Evolutionary conservation across 495 filamentous ascomycete species (phyloP), one percentile per base, ranked within the genome.

Genomic region (Lophium mytilinum): DNA sequence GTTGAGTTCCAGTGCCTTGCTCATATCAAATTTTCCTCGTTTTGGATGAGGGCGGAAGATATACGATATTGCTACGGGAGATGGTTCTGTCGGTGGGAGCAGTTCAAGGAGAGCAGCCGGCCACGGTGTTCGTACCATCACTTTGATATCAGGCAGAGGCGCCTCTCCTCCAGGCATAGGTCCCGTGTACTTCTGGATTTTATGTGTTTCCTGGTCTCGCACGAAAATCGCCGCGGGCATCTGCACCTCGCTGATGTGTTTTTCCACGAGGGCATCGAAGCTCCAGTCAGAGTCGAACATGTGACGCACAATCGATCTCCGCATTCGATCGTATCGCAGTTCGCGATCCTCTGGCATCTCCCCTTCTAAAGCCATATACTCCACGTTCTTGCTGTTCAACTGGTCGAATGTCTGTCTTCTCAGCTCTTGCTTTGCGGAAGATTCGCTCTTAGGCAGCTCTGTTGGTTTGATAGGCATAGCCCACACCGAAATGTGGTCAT

Each of bases 231-330:
- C 75, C 9, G 88, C 83, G 0, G 87, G 85, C 66, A 84, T 73
- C 43, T 78, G 71, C 37, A 89, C 87, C 14, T 88, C 69, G 3
- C 77, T 72, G 45, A 95, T 73, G 6, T 75, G 80, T 21, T 74
- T 81, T 61, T 87, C 83, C 8, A 78, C 57, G 9, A 96, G 72
- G 1, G 80, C 70, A 61, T 94, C 88, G 55, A 87, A 71, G 10
- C 71, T 78, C 88, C 89, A 93, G 39, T 77, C 66, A 0, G 87
- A 90, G 59, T 87, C 74, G 64, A 95, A 95, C 90, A 96, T 95
- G 62, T 85, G 77, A 1, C 74, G 72, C 12, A 95, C 82, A 24
- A 91, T 72, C 0, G 73, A 69, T 50, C 84, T 76, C 8, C 80
- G 74, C 14, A 85, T 68, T 50, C 79, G 58, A 48, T 80, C 74